phyloP scores from a whole-genome alignment of 768 basidiomycete species.

The Trametes sanguinea region DNA sequence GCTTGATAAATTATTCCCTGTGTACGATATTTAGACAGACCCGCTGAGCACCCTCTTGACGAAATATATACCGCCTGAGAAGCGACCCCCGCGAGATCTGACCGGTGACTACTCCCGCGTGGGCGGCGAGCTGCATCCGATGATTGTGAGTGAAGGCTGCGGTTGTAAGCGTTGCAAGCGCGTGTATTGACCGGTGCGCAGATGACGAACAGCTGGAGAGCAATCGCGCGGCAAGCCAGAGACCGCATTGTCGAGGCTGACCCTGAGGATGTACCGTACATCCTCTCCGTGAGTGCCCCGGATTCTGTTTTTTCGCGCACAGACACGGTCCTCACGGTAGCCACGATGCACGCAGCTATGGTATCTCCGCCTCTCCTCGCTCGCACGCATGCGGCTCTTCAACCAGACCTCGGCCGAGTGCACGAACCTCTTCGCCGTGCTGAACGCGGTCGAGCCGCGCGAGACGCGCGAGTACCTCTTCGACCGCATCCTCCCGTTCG shows the following conservation, averaged over 20 bases:
- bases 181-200: conserved; percentile 31
- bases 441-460: conserved; percentile 41
- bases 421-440: conserved; percentile 73
- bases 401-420: conserved; percentile 88
- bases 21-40: conserved; percentile 61
- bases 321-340: background rate
- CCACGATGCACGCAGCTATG: conserved; percentile 55
- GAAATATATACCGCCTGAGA: conserved; percentile 83
- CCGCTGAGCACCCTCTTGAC: conserved; percentile 77
- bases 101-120: conserved; percentile 65
- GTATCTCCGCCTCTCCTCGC: conserved; percentile 78
- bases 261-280: conserved; percentile 63
- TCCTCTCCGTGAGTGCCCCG: conserved; percentile 60
- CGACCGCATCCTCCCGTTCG: conserved; percentile 56
- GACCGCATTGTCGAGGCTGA: conserved; percentile 72
- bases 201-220: conserved; percentile 90
- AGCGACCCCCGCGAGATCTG: conserved; percentile 70
- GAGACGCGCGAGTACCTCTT: conserved; percentile 58
- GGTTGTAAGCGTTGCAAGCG: background rate
- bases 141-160: conserved; percentile 63
- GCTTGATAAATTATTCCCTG: conserved; percentile 42
- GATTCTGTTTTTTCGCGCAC: background rate
- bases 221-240: conserved; percentile 81
- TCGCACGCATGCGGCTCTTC: conserved; percentile 80
- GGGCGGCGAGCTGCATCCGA: conserved; percentile 68